These are phyloP conservation scores for Gaeumannomyces sp. DNA, from an alignment of 2,329 filamentous ascomycete species.

Conservation along the genomic window DNA sequence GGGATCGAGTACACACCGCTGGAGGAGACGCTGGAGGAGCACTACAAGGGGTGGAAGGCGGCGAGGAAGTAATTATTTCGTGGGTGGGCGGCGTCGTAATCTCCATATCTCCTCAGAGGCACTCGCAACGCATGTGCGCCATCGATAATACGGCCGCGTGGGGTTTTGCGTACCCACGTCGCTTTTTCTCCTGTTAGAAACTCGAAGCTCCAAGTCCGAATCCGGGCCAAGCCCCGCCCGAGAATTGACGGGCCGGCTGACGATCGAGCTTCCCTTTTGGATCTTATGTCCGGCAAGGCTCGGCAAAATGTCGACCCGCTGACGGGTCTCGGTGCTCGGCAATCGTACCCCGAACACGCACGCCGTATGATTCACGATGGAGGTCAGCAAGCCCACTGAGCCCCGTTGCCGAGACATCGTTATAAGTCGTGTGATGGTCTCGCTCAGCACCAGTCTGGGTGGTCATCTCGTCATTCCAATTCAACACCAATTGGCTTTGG, in stretches of 20 bases:
- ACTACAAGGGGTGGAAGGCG: conserved; percentile 2
- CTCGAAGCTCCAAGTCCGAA: too few species aligned
- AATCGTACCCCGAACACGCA: background rate
- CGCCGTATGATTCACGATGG: background rate
- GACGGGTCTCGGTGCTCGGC: background rate
- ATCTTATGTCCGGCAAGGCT: background rate
- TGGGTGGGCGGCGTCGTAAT: background rate
- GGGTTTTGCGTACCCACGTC: too few species aligned
- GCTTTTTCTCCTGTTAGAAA: too few species aligned
- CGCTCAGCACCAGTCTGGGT: background rate
- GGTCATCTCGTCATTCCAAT: background rate
- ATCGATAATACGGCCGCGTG: too few species aligned
- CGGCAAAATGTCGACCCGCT: background rate
- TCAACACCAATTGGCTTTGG: background rate
- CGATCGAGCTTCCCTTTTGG: background rate
- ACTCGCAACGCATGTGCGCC: too few species aligned
- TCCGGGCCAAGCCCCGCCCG: background rate
- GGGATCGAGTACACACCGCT: conserved; percentile 53
- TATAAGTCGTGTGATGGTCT: background rate
- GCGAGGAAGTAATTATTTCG: background rate
- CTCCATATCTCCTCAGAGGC: too few species aligned
- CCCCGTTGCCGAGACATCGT: background rate
- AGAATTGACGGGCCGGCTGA: background rate
- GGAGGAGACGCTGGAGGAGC: conserved; percentile 34
- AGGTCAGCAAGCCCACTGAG: background rate